Evolutionary conservation across 306 rosid genomes (phyloP).

Genomic region (Ceratonia siliqua): DNA sequence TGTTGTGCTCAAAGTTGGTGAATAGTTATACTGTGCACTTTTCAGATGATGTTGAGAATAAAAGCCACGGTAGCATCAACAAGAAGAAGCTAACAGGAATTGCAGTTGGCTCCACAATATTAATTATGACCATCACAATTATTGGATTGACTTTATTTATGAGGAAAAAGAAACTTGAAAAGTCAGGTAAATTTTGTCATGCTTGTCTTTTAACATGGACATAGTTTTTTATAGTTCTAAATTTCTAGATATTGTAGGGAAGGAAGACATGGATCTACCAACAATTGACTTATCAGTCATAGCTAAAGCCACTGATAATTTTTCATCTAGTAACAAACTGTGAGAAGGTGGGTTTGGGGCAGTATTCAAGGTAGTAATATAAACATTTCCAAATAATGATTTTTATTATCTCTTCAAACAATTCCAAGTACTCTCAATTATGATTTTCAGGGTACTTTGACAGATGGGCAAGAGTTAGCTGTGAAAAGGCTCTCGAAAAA

Average conservation of each 20-base stretch:
- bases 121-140: not conserved
- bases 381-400: not conserved
- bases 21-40: not conserved
- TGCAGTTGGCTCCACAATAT: not conserved
- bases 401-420: not conserved
- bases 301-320: constrained; percentile 33
- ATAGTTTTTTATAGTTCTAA: not conserved
- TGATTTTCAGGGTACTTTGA: not conserved
- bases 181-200: not conserved
- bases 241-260: not conserved
- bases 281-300: constrained; percentile 22
- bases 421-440: not conserved
- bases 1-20: not conserved
- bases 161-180: not conserved
- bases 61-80: not conserved
- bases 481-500: constrained; percentile 49
- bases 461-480: constrained; percentile 43
- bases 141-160: not conserved
- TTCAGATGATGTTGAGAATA: not conserved
- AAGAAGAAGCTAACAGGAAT: not conserved
- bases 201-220: not conserved
- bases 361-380: constrained; percentile 43
- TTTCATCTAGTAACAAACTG: constrained; percentile 28
- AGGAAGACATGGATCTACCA: constrained; percentile 33
- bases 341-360: constrained; percentile 48